These are phyloP conservation scores for Diaporthe citriasiana DNA, from an alignment of 2,329 filamentous ascomycete genomes.

Conservation along the genomic window DNA sequence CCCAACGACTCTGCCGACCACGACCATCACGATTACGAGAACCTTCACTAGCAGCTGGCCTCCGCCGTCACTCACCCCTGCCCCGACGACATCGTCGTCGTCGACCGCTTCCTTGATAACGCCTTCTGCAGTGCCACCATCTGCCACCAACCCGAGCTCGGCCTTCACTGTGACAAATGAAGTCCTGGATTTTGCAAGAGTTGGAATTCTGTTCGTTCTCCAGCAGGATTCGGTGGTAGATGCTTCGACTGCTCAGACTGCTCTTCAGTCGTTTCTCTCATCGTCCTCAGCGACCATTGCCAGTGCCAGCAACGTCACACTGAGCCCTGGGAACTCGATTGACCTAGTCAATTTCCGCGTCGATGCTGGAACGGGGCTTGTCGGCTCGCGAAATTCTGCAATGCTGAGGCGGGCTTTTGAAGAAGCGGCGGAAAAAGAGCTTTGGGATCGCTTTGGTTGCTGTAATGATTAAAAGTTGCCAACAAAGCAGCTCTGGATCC, in stretches of 20 bases:
- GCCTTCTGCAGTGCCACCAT: constrained; percentile 43
- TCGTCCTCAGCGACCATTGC: constrained; percentile 51
- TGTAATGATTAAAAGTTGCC: not conserved
- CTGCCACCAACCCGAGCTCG: constrained; percentile 48
- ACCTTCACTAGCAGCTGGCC: constrained; percentile 46
- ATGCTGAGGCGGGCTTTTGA: constrained; percentile 32
- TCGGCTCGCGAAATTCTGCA: constrained; percentile 41
- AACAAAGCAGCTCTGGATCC: not conserved
- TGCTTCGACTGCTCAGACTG: constrained; percentile 67
- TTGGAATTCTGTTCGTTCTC: constrained; percentile 73
- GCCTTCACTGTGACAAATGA: constrained; percentile 67
- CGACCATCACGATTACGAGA: constrained; percentile 48
- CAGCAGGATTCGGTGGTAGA: constrained; percentile 66
- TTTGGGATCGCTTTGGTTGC: constrained; percentile 21
- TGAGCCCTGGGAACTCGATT: constrained; percentile 58
- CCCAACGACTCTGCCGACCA: constrained; percentile 43
- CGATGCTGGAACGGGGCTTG: constrained; percentile 53
- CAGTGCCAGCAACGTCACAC: constrained; percentile 55
- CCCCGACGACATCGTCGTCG: constrained; percentile 47
- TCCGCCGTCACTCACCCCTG: constrained; percentile 44
- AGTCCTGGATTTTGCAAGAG: constrained; percentile 73
- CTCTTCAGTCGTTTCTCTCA: constrained; percentile 69
- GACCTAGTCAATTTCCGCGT: constrained; percentile 65
- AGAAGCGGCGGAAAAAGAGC: not conserved
- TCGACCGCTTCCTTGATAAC: constrained; percentile 41